Evolutionary conservation across 805 yeast species (phyloP), one percentile per base, ranked within the genome.

Genomic region (Candida wancherniae): DNA sequence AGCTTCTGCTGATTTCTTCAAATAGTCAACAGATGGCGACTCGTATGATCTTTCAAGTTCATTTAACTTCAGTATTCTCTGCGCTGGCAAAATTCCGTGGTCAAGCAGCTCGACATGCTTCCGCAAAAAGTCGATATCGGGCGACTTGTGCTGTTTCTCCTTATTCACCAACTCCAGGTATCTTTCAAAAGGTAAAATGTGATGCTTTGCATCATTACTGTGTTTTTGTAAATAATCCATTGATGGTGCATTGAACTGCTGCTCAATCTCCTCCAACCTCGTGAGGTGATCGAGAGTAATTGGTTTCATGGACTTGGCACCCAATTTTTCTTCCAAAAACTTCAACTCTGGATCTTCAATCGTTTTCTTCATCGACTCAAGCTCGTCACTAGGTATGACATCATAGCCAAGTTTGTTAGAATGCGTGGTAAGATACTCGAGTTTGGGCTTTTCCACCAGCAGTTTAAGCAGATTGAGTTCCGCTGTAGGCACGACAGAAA

Each of bases 91-190:
- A 21, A 36, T 12, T 5, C 19, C 18, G 5, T 15, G 30, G 11
- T 28, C 28, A 4, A 6, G 21, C 9, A 11, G n/a, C 21, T 23
- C 21, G 3, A 37, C 37, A 8, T 23, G 27, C 4, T 39, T 35
- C 8, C 31, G 30, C 18, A 51, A 31, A 24, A 42, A 42, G 12
- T 39, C 40, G 9, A 45, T 37, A 6, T 40, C 30, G 9, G 40
- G 37, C 9, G 24, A 20, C 7, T 19, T 23, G 15, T 26, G 19
- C 2, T 18, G 6, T 6, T 15, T n/a, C 22, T 33, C 26, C 2
- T 28, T 12, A 9, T 32, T 18, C 23, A 37, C 28, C 12, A 51
- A 32, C 8, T 17, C 22, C 11, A 29, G 20, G 15, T 42, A 30
- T 4, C 29, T 37, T 0, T 19, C 37, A 2, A 6, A 11, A 5